Conservation (phyloP, 805 yeast species). For the Candida silvicultrix region DNA sequence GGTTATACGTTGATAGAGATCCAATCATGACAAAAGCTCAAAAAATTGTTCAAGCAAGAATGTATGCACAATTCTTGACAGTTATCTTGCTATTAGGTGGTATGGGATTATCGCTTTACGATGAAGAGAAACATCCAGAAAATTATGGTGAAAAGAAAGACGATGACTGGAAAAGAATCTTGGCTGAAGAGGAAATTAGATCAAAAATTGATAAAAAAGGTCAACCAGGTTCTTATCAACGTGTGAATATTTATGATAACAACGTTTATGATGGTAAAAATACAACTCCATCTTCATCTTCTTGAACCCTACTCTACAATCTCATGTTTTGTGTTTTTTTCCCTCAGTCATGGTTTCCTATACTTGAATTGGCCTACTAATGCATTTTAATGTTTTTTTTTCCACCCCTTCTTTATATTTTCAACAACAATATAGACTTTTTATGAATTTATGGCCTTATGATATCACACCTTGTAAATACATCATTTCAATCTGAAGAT, state of each 20-base stretch:
- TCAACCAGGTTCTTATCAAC: conserved; percentile 22
- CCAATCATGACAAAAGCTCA: conserved; percentile 69
- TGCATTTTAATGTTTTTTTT: not conserved
- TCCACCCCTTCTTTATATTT: not conserved
- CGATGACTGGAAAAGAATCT: conserved; percentile 42
- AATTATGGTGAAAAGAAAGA: conserved; percentile 27
- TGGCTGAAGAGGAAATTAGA: conserved; percentile 36
- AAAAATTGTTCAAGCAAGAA: conserved; percentile 82
- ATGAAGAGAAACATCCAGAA: conserved; percentile 45
- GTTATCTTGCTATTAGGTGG: conserved; percentile 66
- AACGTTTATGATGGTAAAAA: no score
- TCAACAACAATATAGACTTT: not conserved
- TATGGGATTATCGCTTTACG: conserved; percentile 58
- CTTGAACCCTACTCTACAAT: not conserved
- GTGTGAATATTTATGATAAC: conserved; percentile 28
- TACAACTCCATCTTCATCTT: not conserved
- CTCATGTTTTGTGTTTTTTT: no score
- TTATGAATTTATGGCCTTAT: not conserved
- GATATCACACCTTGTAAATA: not conserved
- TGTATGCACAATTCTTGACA: conserved; percentile 83
- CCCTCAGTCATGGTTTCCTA: no score
- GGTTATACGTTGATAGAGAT: conserved; percentile 68
- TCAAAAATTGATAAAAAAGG: conserved; percentile 11
- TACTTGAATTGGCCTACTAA: not conserved
- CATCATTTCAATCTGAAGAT: no score